These are phyloP conservation scores for Pseudoperonospora humuli DNA, from an alignment of 352 stramenopile genomes.

Conservation along the genomic window DNA sequence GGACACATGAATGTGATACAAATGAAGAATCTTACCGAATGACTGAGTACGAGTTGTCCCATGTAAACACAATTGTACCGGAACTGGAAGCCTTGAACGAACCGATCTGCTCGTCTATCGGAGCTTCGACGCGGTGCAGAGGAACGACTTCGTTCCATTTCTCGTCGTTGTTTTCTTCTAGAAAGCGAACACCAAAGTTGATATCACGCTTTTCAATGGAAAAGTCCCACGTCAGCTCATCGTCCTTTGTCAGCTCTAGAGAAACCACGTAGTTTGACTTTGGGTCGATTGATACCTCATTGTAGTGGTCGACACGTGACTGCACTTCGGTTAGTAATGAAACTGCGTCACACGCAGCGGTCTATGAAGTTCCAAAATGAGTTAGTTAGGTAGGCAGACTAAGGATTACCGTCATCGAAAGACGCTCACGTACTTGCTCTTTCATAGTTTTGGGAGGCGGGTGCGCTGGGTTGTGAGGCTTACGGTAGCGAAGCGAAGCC, in stretches of 20 bases:
- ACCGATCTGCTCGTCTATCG: slow-evolving; percentile 31
- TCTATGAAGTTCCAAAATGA: slow-evolving; percentile 1
- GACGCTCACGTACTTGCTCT: slow-evolving; percentile 12
- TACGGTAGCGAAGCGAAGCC: slow-evolving; percentile 31
- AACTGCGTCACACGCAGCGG: slow-evolving; percentile 26
- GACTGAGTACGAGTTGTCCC: slow-evolving; percentile 55
- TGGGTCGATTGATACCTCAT: slow-evolving; percentile 31
- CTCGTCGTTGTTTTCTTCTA: slow-evolving; percentile 28
- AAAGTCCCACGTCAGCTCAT: slow-evolving; percentile 48
- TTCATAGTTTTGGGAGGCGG: slow-evolving; percentile 8
- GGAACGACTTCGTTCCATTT: slow-evolving; percentile 31
- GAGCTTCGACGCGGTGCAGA: slow-evolving; percentile 24
- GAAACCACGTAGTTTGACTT: slow-evolving; percentile 43
- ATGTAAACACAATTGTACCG: slow-evolving; percentile 48
- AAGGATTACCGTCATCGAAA: not conserved
- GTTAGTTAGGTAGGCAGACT: not conserved
- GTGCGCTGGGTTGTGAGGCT: slow-evolving; percentile 39
- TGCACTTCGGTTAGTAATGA: slow-evolving; percentile 22
- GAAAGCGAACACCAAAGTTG: slow-evolving; percentile 41
- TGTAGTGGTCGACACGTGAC: slow-evolving; percentile 11
- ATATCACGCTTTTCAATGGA: slow-evolving; percentile 43
- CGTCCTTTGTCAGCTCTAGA: slow-evolving; percentile 29
- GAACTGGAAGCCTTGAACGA: slow-evolving; percentile 23
- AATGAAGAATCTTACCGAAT: slow-evolving; percentile 32
- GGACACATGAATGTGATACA: not conserved